phyloP scores from a whole-genome alignment of 202 grass and related monocot genomes.

The Tripidium arundinaceum region DNA sequence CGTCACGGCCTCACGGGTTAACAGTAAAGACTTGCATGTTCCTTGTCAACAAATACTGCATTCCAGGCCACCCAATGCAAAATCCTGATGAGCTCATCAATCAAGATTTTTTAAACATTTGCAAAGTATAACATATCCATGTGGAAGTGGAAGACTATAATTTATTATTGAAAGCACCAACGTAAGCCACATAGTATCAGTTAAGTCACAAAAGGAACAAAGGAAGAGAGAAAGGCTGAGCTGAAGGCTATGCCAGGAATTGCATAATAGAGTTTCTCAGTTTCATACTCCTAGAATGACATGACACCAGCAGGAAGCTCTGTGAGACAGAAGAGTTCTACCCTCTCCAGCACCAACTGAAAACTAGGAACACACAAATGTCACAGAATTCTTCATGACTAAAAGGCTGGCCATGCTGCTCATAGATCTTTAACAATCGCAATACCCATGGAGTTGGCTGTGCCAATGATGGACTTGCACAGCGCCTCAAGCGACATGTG shows the following conservation, averaged over 20 bases:
- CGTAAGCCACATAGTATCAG: not conserved
- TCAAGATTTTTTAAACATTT: not conserved
- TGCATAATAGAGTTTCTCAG: not conserved
- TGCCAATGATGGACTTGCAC: slow-evolving; percentile 86
- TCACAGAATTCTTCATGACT: not conserved
- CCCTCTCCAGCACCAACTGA: not conserved
- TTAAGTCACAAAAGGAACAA: not conserved
- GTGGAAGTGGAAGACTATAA: not conserved
- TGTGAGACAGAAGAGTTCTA: not conserved
- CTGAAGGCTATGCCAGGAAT: slow-evolving; percentile 10
- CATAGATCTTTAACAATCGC: slow-evolving; percentile 80
- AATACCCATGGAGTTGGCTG: slow-evolving; percentile 88
- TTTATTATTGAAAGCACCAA: not conserved
- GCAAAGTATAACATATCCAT: slow-evolving; percentile 2
- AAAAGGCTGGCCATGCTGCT: slow-evolving; percentile 19
- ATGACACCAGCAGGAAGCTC: not conserved
- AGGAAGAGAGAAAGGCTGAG: not conserved
- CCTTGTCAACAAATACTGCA: not conserved
- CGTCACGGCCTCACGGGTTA: not conserved
- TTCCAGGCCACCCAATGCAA: not conserved
- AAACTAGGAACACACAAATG: not conserved
- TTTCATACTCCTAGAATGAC: not conserved
- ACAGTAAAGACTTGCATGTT: not conserved
- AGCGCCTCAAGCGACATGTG: slow-evolving; percentile 74
- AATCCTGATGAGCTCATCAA: not conserved